A percentile compares a stretch with the other conserved stretches of the same genome.
Evolutionary conservation across 768 basidiomycete species (phyloP).

Genomic region (Kwoniella newhampshirensis): DNA sequence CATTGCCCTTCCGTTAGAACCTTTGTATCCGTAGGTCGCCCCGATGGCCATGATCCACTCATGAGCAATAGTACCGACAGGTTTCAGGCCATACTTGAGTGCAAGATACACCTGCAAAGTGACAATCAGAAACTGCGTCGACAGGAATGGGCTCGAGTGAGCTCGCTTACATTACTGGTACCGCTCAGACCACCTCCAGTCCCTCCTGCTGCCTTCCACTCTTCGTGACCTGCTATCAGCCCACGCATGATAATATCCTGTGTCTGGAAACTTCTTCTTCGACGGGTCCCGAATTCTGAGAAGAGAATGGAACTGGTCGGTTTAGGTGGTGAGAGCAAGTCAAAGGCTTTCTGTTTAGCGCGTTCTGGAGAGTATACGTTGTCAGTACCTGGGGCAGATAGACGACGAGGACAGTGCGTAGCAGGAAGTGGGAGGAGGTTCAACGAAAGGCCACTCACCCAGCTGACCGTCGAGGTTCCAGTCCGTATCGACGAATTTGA

Average conservation of each 20-base stretch:
- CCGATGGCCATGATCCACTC: constrained; percentile 62
- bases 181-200: constrained; percentile 62
- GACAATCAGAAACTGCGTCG: neutral
- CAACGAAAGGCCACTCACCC: constrained; percentile 56
- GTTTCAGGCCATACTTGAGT: constrained; percentile 64
- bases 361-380: constrained; percentile 58
- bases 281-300: constrained; percentile 55
- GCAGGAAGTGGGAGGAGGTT: too few species aligned
- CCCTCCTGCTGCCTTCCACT: constrained; percentile 52
- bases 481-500: constrained; percentile 68
- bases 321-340: constrained; percentile 53
- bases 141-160: neutral
- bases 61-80: constrained; percentile 64
- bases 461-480: constrained; percentile 83
- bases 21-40: constrained; percentile 77
- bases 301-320: constrained; percentile 34
- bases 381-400: neutral
- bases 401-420: constrained; percentile 13
- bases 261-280: constrained; percentile 57
- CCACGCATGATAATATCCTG: constrained; percentile 76
- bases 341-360: constrained; percentile 70
- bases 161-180: constrained; percentile 76
- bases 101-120: constrained; percentile 74
- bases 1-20: constrained; percentile 71
- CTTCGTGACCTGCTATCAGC: constrained; percentile 66